phyloP scores from a whole-genome alignment of 2,329 filamentous ascomycete genomes.

The Claviceps fusiformis region DNA sequence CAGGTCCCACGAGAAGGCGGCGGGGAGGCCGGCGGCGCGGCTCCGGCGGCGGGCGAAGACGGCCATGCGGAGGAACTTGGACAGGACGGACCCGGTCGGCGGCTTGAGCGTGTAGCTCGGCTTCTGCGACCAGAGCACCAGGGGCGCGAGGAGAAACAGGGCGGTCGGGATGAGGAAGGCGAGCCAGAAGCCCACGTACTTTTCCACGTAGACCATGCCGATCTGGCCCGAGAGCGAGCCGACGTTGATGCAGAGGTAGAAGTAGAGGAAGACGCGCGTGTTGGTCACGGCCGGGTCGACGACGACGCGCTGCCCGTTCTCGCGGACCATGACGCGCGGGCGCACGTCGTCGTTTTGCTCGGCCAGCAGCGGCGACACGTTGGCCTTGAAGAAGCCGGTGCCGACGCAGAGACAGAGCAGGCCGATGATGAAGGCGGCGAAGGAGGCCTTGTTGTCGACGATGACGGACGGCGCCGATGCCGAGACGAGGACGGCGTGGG shows the following conservation, averaged over 20 bases:
- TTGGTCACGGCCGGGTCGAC: slow-evolving; percentile 57
- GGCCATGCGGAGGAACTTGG: slow-evolving; percentile 51
- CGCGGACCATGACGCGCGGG: slow-evolving; percentile 40
- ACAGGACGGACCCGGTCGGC: slow-evolving; percentile 58
- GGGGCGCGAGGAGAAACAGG: slow-evolving; percentile 48
- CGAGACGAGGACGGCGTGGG: slow-evolving; percentile 52
- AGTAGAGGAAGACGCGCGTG: slow-evolving; percentile 54
- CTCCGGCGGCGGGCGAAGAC: slow-evolving; percentile 44
- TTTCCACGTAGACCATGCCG: slow-evolving; percentile 59
- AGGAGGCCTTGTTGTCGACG: slow-evolving; percentile 38
- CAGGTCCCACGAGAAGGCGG: slow-evolving; percentile 53
- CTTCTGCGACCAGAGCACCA: slow-evolving; percentile 47
- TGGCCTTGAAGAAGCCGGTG: slow-evolving; percentile 71
- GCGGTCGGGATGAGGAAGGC: slow-evolving; percentile 54
- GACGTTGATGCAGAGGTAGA: slow-evolving; percentile 44
- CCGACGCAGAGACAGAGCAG: slow-evolving; percentile 42
- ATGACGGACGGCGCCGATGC: slow-evolving; percentile 53
- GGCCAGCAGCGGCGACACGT: slow-evolving; percentile 58
- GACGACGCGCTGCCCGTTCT: slow-evolving; percentile 50
- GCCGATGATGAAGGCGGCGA: slow-evolving; percentile 59
- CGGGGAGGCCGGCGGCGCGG: slow-evolving; percentile 24
- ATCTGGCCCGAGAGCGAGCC: slow-evolving; percentile 45
- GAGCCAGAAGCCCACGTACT: slow-evolving; percentile 65
- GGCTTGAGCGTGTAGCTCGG: slow-evolving; percentile 47
- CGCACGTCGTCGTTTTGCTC: slow-evolving; percentile 52